A percentile compares a stretch with the other conserved stretches of the same genome.
Evolutionary conservation across 768 basidiomycete genomes (phyloP).

Genomic region (Cyclocybe aegerita): DNA sequence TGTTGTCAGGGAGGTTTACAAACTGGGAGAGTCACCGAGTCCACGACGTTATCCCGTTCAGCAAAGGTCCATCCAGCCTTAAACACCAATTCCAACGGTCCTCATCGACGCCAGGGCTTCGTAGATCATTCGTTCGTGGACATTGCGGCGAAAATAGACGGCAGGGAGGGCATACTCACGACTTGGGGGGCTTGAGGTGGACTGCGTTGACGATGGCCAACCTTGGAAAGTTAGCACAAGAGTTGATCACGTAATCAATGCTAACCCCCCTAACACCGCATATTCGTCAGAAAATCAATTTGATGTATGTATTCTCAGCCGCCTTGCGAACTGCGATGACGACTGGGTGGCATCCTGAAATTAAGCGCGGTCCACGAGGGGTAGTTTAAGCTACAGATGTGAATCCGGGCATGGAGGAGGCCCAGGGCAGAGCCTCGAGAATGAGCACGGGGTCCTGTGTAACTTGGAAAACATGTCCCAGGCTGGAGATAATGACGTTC

Average conservation of each 20-base stretch:
- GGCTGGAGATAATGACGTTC: background rate
- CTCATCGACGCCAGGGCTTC: slow-evolving; percentile 11
- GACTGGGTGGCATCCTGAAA: too few relatives aligned
- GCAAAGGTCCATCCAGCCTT: slow-evolving; percentile 35
- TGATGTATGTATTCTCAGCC: background rate
- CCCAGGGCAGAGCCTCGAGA: slow-evolving; percentile 9
- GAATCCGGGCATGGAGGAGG: background rate
- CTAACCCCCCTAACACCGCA: slow-evolving; percentile 8
- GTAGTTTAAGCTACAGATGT: too few relatives aligned
- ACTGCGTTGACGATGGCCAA: slow-evolving; percentile 36
- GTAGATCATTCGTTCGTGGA: slow-evolving; percentile 11
- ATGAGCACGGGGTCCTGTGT: slow-evolving; percentile 14
- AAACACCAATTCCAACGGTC: slow-evolving; percentile 12
- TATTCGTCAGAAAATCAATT: background rate
- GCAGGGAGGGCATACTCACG: slow-evolving; percentile 45
- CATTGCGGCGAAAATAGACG: slow-evolving; percentile 11
- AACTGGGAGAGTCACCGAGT: slow-evolving; percentile 14
- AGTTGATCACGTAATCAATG: slow-evolving; percentile 28
- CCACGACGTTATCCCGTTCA: slow-evolving; percentile 26
- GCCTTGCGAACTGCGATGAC: too few relatives aligned
- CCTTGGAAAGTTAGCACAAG: slow-evolving; percentile 11
- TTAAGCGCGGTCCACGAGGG: too few relatives aligned
- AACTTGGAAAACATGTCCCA: slow-evolving; percentile 5
- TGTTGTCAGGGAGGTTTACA: slow-evolving; percentile 13
- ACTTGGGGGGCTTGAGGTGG: slow-evolving; percentile 50